Conservation (phyloP, 2,329 filamentous ascomycete genomes). For the Akanthomyces uredinophilus region DNA sequence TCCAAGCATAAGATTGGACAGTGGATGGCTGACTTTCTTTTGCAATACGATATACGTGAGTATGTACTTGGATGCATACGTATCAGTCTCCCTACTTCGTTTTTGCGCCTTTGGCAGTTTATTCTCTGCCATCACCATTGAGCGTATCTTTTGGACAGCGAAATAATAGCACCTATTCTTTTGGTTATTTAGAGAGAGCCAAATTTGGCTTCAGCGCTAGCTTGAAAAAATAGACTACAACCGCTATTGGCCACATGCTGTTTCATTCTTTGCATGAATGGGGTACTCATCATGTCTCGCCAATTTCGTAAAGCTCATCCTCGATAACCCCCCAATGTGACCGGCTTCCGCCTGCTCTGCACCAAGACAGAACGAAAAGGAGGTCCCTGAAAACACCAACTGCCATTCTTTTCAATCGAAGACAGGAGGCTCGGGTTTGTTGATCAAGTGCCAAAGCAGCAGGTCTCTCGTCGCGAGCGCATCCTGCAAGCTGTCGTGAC, state of each 20-base stretch:
- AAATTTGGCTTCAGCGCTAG: not conserved
- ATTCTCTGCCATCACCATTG: not conserved
- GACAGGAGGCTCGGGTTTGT: conserved; percentile 5
- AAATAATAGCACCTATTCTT: not conserved
- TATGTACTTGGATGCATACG: not conserved
- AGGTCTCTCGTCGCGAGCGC: conserved; percentile 39
- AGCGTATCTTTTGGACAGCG: not conserved
- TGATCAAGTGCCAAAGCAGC: conserved; percentile 31
- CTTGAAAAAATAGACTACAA: not conserved
- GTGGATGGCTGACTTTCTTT: not conserved
- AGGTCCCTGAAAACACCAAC: not conserved
- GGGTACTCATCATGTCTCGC: no score
- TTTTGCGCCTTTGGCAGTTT: not conserved
- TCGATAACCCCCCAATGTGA: no score
- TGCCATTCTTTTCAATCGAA: not conserved
- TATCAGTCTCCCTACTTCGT: not conserved
- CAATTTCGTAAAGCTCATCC: no score
- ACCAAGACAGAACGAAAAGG: not conserved
- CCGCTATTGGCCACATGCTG: not conserved
- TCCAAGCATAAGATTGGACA: not conserved
- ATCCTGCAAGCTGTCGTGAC: conserved; percentile 42
- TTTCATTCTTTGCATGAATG: not conserved
- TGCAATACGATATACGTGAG: not conserved
- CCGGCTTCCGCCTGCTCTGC: no score
- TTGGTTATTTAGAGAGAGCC: not conserved